These are phyloP conservation scores for Emiliania huxleyi DNA, from an alignment of 78 protist genomes.

Conservation along the genomic window DNA sequence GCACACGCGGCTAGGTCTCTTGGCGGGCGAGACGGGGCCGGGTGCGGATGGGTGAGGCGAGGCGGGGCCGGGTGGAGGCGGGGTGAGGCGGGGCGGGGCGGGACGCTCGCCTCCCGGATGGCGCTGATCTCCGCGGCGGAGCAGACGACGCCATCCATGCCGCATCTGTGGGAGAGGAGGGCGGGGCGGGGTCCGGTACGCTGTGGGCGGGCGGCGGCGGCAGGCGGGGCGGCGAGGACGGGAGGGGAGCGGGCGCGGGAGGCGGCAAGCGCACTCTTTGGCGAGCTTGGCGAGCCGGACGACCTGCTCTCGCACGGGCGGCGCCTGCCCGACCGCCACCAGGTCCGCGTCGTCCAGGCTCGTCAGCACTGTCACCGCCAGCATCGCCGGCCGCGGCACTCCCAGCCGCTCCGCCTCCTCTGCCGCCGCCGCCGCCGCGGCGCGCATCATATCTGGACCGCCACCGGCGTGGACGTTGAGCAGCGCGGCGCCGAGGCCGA, in stretches of 20 bases:
- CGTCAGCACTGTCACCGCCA: conserved; percentile 9
- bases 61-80: too few relatives aligned
- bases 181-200: too few relatives aligned
- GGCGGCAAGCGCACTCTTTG: too few relatives aligned
- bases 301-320: neutral
- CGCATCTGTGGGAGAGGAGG: too few relatives aligned
- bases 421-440: neutral
- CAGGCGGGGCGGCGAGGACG: too few relatives aligned
- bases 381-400: neutral
- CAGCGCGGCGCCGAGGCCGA: neutral
- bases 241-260: too few relatives aligned
- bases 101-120: neutral
- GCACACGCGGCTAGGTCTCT: too few relatives aligned
- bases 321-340: neutral
- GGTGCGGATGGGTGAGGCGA: too few relatives aligned
- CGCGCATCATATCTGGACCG: neutral
- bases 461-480: neutral
- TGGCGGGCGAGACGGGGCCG: too few relatives aligned
- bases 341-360: neutral
- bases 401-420: neutral
- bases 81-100: too few relatives aligned
- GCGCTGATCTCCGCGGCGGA: neutral
- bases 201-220: too few relatives aligned
- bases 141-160: conserved; percentile 23
- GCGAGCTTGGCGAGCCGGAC: conserved; percentile 18